Conservation (phyloP, 345 rosid genomes). For the Brassica nigra region DNA sequence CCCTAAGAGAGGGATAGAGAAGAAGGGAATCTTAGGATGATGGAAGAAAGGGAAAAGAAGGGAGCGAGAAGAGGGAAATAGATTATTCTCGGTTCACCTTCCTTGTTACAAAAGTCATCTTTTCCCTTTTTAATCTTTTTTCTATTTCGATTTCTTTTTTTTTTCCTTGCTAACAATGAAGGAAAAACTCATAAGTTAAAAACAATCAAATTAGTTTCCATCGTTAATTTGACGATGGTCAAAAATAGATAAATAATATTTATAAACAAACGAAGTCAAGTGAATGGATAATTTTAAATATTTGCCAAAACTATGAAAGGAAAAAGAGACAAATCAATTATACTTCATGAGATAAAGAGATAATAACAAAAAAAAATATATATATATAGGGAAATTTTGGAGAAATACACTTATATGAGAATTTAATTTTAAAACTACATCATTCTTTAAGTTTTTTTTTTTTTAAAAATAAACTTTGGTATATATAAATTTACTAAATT, state of each 20-base stretch:
- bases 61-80: slow-evolving; percentile 3
- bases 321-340: slow-evolving; percentile 10
- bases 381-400: background rate
- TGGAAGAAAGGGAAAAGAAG: background rate
- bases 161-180: slow-evolving; percentile 18
- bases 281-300: slow-evolving; percentile 10
- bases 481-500: no score
- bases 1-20: slow-evolving; percentile 13
- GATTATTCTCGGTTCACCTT: slow-evolving; percentile 36
- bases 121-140: background rate
- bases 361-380: background rate
- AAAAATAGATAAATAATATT: slow-evolving; percentile 21
- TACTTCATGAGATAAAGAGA: slow-evolving; percentile 16
- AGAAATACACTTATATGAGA: background rate
- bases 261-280: background rate
- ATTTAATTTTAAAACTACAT: no score
- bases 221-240: background rate
- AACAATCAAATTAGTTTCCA: slow-evolving; percentile 22
- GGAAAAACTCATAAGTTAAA: background rate
- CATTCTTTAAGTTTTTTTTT: no score
- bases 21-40: background rate
- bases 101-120: slow-evolving; percentile 15
- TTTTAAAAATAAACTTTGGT: no score
- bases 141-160: background rate
- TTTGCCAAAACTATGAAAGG: slow-evolving; percentile 15